Evolutionary conservation across 352 stramenopile species (phyloP), one percentile per base, ranked within the genome.

Genomic region (Phytophthora crassamura): DNA sequence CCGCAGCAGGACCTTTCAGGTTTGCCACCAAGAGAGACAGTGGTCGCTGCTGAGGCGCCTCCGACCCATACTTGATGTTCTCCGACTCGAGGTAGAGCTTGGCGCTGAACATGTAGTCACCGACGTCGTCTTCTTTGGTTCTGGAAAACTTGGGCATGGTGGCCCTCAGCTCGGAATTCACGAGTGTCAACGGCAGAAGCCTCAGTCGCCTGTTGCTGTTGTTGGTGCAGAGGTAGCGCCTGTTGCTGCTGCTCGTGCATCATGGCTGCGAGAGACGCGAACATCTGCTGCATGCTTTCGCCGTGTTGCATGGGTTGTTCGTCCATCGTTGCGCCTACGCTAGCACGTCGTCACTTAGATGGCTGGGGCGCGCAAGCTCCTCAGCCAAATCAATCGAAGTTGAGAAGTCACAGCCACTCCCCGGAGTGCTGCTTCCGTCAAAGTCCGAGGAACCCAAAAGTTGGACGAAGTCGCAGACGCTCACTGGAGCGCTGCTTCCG

Each of bases 81-180:
- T 63, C 55, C 9, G 55, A 63, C 45, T 63, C 43, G 12, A 55
- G 49, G 43, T 63, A 62, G 3, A 62, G 14, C 42, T 39, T 46
- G 11, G 55, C 45, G 25, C 45, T 63, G 28, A 63, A 55, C 20
- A 63, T 47, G 55, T 55, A 64, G 25, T 64, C 55, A 1, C 1
- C 45, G 15, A 64, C 43, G 45, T 64, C 55, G 22, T 55, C 55
- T 2, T 64, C 43, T 15, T 64, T 64, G 4, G 15, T 48, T 1
- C 55, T 36, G 7, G 9, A n/a, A 14, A 55, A 64, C 43, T 39
- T 64, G 5, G 45, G 55, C 55, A 64, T 64, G 14, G 9, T 33
- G n/a, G 6, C 55, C 55, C 12, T 64, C 36, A 2, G 35, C 55
- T 5, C 43, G 35, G 9, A 50, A 64, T 7, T 64, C 54, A 2